These are phyloP conservation scores for Quercus phellos DNA, from an alignment of 331 rosid species.

Conservation along the genomic window DNA sequence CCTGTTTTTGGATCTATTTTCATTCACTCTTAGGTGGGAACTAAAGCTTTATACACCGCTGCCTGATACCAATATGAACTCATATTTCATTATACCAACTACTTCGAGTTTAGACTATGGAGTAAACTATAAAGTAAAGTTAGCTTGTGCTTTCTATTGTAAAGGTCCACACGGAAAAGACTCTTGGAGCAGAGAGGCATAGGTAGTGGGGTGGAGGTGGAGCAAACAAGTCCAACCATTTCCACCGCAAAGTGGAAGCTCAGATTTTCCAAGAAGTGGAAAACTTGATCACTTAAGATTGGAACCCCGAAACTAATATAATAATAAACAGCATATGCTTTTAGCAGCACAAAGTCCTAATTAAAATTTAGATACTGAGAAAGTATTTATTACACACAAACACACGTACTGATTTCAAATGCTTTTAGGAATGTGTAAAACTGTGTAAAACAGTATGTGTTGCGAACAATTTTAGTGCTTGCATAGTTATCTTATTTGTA, in stretches of 20 bases:
- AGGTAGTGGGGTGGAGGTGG: background rate
- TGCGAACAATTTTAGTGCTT: too few species aligned
- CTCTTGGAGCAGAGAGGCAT: slow-evolving; percentile 20
- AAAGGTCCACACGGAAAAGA: slow-evolving; percentile 76
- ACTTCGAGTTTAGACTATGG: slow-evolving; percentile 23
- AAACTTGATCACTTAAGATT: slow-evolving; percentile 29
- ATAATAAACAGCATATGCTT: background rate
- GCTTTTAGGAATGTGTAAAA: too few species aligned
- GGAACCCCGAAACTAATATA: slow-evolving; percentile 7
- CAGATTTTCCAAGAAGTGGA: slow-evolving; percentile 23
- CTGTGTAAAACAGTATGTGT: too few species aligned
- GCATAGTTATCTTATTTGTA: too few species aligned
- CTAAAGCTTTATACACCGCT: slow-evolving; percentile 5
- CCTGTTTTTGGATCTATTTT: too few species aligned
- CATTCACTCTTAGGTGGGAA: background rate
- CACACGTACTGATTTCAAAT: too few species aligned
- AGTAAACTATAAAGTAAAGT: slow-evolving; percentile 34
- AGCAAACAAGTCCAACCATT: slow-evolving; percentile 49
- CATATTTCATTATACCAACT: background rate
- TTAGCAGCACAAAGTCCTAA: too few species aligned
- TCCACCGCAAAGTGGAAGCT: slow-evolving; percentile 59
- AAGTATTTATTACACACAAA: too few species aligned
- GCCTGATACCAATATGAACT: slow-evolving; percentile 29
- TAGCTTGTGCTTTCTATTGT: slow-evolving; percentile 25
- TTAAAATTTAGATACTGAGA: too few species aligned